Evolutionary conservation across 2,329 filamentous ascomycete species (phyloP), one percentile per base, ranked within the genome.

Genomic region (Sarocladium oryzae): DNA sequence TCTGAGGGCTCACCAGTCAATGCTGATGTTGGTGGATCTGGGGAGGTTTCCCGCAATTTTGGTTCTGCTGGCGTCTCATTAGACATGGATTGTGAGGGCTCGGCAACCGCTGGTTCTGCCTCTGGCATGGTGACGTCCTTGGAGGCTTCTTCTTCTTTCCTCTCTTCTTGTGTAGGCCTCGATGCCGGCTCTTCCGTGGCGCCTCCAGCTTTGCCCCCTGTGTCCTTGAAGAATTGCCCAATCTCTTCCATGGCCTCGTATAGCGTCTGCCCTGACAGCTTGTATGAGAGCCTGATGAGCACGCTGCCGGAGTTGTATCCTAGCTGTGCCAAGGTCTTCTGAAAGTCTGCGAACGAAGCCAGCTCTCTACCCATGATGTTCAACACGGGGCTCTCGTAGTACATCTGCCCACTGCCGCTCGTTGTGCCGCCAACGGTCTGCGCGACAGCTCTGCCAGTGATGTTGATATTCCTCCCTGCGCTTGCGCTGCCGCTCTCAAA

Each of bases 191-290:
- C 24, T 32, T 55, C 49, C 9, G 23, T 13, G 10, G 21, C 8
- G 40, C 23, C 28, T 30, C 24, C 40, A 10, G 49, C 30, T 36
- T 52, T 7, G 4, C 50, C 45, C 11, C 55, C 41, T 10, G 53
- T 53, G 15, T 57, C 52, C 20, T 73, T 81, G 66, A 95, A 95
- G 62, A 87, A 90, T 56, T 82, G 74, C 20, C 79, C 78, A 55
- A 97, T 96, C 61, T 92, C 79, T 43, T 75, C 72, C 84, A 96
- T 89, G 9, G 92, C 92, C 56, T 92, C 87, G 58, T 89, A 88
- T 24, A 97, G 69, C 2, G 90, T 90, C 63, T 81, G 82, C 11
- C 86, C 84, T 6, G 88, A 93, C 56, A 77, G 77, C 63, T 79
- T 83, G 69, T 92, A 97, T 30, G 76, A 82, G 54, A 99, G 69